Evolutionary conservation across 306 rosid species (phyloP).

Genomic region (Cucurbita moschata): DNA sequence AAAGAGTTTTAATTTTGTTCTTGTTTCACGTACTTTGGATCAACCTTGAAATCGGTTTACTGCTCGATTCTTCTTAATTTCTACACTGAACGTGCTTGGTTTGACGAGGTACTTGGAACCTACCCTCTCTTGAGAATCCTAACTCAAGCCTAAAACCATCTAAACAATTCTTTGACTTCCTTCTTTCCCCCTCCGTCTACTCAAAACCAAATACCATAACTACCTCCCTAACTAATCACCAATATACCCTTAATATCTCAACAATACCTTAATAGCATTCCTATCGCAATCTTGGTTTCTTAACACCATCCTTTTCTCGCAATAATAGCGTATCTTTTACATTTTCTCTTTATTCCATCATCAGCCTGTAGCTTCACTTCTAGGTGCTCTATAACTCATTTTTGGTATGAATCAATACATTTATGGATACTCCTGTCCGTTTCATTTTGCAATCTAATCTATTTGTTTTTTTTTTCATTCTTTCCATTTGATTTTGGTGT

Average conservation of each 20-base stretch:
- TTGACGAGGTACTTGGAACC: background rate
- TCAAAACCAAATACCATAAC: background rate
- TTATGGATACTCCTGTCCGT: background rate
- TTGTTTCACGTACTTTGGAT: background rate
- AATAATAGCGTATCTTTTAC: background rate
- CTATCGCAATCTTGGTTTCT: background rate
- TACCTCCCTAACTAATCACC: background rate
- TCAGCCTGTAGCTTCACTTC: background rate
- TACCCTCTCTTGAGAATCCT: background rate
- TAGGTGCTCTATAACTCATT: background rate
- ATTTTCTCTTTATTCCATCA: background rate
- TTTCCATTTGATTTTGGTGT: background rate
- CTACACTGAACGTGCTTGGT: background rate
- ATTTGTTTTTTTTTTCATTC: background rate
- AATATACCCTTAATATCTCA: background rate
- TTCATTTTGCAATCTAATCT: background rate
- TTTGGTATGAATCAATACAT: background rate
- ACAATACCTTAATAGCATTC: background rate
- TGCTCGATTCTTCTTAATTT: background rate
- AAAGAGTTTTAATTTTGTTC: background rate
- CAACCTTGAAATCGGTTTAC: background rate
- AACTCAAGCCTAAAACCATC: no score
- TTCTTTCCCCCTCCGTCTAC: background rate
- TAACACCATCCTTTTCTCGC: background rate
- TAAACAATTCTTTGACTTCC: no score